These are phyloP conservation scores for Beauveria rudraprayagi DNA, from an alignment of 2,329 filamentous ascomycete genomes.

Conservation along the genomic window DNA sequence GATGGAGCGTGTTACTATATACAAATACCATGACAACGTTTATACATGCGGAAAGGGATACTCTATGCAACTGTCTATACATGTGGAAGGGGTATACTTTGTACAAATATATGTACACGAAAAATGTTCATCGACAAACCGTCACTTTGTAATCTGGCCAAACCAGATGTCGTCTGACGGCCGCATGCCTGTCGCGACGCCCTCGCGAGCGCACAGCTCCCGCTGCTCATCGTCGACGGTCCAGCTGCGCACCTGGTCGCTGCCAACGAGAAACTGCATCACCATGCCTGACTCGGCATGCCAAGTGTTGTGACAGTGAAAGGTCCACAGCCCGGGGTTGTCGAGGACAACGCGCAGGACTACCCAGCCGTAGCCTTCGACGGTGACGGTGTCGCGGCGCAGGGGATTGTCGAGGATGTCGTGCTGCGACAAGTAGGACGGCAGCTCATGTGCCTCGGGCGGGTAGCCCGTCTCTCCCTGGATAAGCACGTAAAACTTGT, in stretches of 20 bases:
- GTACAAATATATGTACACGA: background rate
- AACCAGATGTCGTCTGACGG: conserved; percentile 30
- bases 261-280: conserved; percentile 45
- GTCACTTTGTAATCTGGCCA: conserved; percentile 18
- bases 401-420: conserved; percentile 24
- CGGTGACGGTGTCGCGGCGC: conserved; percentile 37
- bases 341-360: conserved; percentile 47
- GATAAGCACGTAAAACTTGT: conserved; percentile 42
- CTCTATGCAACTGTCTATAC: background rate
- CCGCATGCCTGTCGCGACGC: conserved; percentile 24
- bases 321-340: conserved; percentile 49
- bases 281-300: conserved; percentile 49
- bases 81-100: background rate
- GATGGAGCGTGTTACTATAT: no score
- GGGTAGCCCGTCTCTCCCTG: conserved; percentile 28
- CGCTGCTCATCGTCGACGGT: conserved; percentile 16
- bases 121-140: background rate
- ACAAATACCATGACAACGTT: no score
- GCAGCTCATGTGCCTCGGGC: conserved; percentile 19
- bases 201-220: conserved; percentile 22
- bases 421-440: conserved; percentile 18
- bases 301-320: conserved; percentile 54
- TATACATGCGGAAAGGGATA: no score
- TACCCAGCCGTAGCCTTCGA: conserved; percentile 47
- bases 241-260: conserved; percentile 23